phyloP scores from a whole-genome alignment of 192 early-diverging fungal genomes.

The Linnemannia exigua region DNA sequence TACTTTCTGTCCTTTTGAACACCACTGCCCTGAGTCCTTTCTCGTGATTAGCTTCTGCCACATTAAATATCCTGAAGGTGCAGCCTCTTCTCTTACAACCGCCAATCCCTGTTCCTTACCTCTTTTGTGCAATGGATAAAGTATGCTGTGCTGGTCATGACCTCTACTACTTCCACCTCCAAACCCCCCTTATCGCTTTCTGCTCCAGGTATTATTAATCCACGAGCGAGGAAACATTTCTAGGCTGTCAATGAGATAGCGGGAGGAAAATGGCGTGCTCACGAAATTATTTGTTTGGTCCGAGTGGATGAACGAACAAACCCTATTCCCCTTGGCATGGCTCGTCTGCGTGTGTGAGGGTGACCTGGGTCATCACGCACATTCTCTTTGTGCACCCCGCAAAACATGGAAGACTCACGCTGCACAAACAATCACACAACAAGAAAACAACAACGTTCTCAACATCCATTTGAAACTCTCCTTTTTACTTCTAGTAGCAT shows the following conservation, averaged over 20 bases:
- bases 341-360: background rate
- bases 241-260: background rate
- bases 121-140: too few relatives aligned
- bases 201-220: background rate
- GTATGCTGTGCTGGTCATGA: too few relatives aligned
- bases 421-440: background rate
- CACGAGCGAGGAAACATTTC: background rate
- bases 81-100: too few relatives aligned
- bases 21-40: background rate
- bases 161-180: too few relatives aligned
- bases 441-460: background rate
- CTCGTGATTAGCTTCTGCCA: background rate
- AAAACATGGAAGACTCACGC: background rate
- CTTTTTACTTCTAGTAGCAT: background rate
- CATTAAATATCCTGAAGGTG: too few relatives aligned
- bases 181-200: background rate
- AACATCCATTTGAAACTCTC: background rate
- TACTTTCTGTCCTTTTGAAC: too few relatives aligned
- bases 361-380: background rate
- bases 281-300: conserved; percentile 3
- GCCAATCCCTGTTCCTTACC: too few relatives aligned
- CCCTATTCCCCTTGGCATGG: background rate
- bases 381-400: background rate
- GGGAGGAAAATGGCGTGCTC: conserved; percentile 1
- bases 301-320: background rate